phyloP scores from a whole-genome alignment of 1,284 basidiomycete species.

The Ustilago nuda region DNA sequence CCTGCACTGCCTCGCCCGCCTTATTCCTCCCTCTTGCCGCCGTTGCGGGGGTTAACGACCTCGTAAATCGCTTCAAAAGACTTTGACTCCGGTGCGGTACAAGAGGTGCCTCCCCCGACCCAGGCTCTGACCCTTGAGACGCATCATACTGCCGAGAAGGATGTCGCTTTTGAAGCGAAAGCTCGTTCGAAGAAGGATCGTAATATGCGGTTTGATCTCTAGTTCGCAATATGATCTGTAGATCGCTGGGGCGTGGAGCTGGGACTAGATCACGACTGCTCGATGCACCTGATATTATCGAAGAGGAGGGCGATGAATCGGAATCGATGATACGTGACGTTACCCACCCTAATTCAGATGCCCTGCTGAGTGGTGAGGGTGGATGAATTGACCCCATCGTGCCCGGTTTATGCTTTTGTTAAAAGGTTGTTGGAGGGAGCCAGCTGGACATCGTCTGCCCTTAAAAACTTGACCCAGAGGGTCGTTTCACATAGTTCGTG shows the following conservation, averaged over 20 bases:
- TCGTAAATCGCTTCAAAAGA: constrained; percentile 17
- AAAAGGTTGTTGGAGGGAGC: not conserved
- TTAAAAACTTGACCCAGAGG: not conserved
- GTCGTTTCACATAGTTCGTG: not conserved
- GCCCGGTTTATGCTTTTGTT: not conserved
- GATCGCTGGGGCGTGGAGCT: constrained; percentile 33
- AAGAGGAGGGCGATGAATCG: not conserved
- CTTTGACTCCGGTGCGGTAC: constrained; percentile 22
- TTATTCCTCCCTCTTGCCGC: not conserved
- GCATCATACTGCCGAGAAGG: not conserved
- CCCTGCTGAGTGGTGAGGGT: constrained; percentile 27
- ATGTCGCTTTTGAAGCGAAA: constrained; percentile 41
- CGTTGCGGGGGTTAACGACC: not conserved
- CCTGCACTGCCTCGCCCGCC: no score
- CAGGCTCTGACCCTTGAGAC: not conserved
- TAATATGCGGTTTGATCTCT: constrained; percentile 57
- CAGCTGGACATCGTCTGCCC: not conserved
- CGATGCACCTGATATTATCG: not conserved
- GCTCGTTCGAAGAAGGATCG: constrained; percentile 44
- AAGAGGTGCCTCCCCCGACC: constrained; percentile 14
- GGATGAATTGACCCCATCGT: constrained; percentile 18
- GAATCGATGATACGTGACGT: constrained; percentile 19
- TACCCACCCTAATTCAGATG: constrained; percentile 27
- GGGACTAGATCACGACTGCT: constrained; percentile 51
- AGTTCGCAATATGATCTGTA: constrained; percentile 61